phyloP scores from a whole-genome alignment of 805 yeast species.

The Hanseniaspora guilliermondii region DNA sequence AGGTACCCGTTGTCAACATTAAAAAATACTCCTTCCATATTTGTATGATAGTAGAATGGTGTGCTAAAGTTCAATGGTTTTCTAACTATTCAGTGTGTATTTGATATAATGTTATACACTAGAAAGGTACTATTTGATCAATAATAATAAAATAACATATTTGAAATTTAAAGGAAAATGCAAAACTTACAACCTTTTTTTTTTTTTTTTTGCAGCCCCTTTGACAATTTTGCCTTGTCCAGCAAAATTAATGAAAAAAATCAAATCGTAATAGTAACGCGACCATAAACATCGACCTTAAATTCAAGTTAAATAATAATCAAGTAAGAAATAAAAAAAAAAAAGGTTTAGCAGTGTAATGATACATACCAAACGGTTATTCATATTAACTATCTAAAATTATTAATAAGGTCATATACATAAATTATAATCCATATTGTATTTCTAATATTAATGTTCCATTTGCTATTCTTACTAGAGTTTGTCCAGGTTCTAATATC shows the following conservation, averaged over 20 bases:
- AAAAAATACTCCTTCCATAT: slow-evolving; percentile 88
- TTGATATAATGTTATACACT: not conserved
- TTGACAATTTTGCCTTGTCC: not conserved
- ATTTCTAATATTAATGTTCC: slow-evolving; percentile 25
- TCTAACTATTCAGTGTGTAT: too few relatives aligned
- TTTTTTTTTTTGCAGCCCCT: not conserved
- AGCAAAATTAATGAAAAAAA: not conserved
- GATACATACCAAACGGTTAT: too few relatives aligned
- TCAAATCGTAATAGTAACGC: too few relatives aligned
- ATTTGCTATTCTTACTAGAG: slow-evolving; percentile 23
- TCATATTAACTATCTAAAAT: not conserved
- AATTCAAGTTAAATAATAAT: not conserved
- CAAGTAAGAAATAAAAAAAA: too few relatives aligned
- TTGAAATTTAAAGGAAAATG: not conserved
- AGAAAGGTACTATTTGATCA: not conserved
- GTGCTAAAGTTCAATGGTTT: too few relatives aligned
- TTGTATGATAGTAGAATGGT: not conserved
- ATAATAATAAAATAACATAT: not conserved
- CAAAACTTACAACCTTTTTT: not conserved
- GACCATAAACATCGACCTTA: not conserved
- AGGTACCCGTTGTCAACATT: slow-evolving; percentile 82
- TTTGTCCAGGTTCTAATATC: slow-evolving; percentile 24
- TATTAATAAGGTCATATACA: not conserved
- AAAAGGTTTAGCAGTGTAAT: too few relatives aligned
- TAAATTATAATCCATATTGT: slow-evolving; percentile 18